A percentile compares a stretch with the other conserved stretches of the same genome.
phyloP scores from a whole-genome alignment of 1,139 yeast genomes.

The Magnusiomyces suaveolens region DNA sequence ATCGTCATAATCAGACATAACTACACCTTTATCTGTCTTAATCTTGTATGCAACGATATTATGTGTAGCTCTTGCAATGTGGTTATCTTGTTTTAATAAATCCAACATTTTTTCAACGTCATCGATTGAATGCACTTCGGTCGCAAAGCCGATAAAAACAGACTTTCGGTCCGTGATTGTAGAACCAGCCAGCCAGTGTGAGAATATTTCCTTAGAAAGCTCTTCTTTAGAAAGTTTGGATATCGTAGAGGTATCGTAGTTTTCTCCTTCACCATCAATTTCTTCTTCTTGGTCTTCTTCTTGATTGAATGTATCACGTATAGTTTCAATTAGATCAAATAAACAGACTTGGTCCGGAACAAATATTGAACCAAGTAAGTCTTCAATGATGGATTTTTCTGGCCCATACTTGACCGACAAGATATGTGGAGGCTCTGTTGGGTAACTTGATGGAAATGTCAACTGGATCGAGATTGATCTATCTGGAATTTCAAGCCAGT shows the following conservation, averaged over 20 bases:
- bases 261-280: constrained; percentile 11
- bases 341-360: constrained; percentile 60
- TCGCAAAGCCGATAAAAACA: constrained; percentile 71
- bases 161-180: constrained; percentile 78
- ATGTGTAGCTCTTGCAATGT: constrained; percentile 61
- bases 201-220: constrained; percentile 37
- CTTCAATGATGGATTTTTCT: constrained; percentile 36
- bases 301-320: constrained; percentile 36
- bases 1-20: constrained; percentile 81
- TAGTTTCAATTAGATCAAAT: constrained; percentile 64
- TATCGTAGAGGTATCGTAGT: constrained; percentile 9
- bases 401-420: constrained; percentile 35
- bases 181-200: constrained; percentile 69
- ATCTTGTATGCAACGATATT: constrained; percentile 85
- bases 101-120: constrained; percentile 52
- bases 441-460: constrained; percentile 63
- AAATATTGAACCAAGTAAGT: constrained; percentile 43
- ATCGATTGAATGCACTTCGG: constrained; percentile 43
- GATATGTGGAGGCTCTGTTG: constrained; percentile 46
- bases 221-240: constrained; percentile 22
- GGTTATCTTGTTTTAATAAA: constrained; percentile 50
- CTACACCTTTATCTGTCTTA: constrained; percentile 40
- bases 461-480: constrained; percentile 49
- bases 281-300: constrained; percentile 17
- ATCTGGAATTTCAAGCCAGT: constrained; percentile 55